These are phyloP conservation scores for Bipolaris cookei DNA, from an alignment of 2,329 filamentous ascomycete species.

Conservation along the genomic window DNA sequence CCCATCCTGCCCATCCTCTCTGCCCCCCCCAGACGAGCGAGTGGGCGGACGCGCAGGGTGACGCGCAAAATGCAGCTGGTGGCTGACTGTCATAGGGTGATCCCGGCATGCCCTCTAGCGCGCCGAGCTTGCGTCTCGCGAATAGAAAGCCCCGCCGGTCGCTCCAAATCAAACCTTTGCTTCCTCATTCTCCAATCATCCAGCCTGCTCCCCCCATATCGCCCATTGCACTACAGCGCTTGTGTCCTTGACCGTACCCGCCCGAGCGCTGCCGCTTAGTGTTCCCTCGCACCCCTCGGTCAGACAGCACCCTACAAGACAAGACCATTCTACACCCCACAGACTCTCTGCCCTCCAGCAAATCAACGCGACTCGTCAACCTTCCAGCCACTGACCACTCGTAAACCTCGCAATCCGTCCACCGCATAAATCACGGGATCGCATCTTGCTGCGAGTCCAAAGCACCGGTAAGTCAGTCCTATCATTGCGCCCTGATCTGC, in stretches of 20 bases:
- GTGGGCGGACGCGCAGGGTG: background rate
- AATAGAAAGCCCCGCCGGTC: slow-evolving; percentile 20
- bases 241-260: slow-evolving; percentile 15
- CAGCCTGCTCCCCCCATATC: slow-evolving; percentile 12
- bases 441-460: slow-evolving; percentile 38
- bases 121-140: slow-evolving; percentile 22
- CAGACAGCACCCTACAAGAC: slow-evolving; percentile 19
- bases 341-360: slow-evolving; percentile 16
- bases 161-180: slow-evolving; percentile 20
- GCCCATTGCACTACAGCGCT: slow-evolving; percentile 30
- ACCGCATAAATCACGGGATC: slow-evolving; percentile 45
- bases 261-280: background rate
- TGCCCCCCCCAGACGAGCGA: background rate
- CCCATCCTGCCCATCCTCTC: too few relatives aligned
- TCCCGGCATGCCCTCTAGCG: slow-evolving; percentile 24
- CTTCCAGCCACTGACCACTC: slow-evolving; percentile 17
- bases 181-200: slow-evolving; percentile 35
- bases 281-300: slow-evolving; percentile 17
- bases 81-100: slow-evolving; percentile 25
- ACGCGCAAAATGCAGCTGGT: slow-evolving; percentile 14
- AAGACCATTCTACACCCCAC: slow-evolving; percentile 22
- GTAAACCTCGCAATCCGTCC: slow-evolving; percentile 25
- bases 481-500: slow-evolving; percentile 18
- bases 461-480: slow-evolving; percentile 43
- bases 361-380: slow-evolving; percentile 30